Conservation (phyloP, 371 early-diverging fungal genomes). For the Mucor plumbeus region DNA sequence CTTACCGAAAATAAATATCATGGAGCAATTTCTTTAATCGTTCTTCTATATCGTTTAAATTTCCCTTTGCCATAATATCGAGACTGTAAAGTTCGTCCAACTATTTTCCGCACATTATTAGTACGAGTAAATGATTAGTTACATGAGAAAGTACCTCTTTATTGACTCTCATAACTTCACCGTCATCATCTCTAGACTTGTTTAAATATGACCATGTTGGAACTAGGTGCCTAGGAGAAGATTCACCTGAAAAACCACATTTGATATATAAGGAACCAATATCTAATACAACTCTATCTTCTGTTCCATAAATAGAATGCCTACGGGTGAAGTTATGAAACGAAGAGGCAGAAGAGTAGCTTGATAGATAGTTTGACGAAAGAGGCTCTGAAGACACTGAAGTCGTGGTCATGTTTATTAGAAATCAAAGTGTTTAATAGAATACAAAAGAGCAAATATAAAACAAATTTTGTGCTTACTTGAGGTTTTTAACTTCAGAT, state of each 20-base stretch:
- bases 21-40: conserved; percentile 46
- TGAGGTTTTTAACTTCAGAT: not conserved
- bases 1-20: conserved; percentile 53
- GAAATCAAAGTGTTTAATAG: not conserved
- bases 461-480: not conserved
- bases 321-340: conserved; percentile 55
- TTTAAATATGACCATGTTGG: conserved; percentile 55
- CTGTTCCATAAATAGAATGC: conserved; percentile 73
- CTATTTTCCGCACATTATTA: conserved; percentile 17
- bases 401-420: conserved; percentile 45
- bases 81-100: conserved; percentile 55
- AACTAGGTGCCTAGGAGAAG: conserved; percentile 75
- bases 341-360: conserved; percentile 41
- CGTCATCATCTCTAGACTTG: conserved; percentile 37
- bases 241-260: conserved; percentile 89
- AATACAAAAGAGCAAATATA: not conserved
- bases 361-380: conserved; percentile 45
- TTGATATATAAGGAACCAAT: conserved; percentile 84
- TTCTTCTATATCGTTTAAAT: conserved; percentile 44
- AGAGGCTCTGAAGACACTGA: conserved; percentile 51
- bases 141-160: conserved; percentile 37
- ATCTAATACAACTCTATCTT: conserved; percentile 88
- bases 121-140: not conserved
- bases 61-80: conserved; percentile 53
- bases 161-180: conserved; percentile 52